Conservation (phyloP, 495 filamentous ascomycete genomes). For the Neurospora sp. region DNA sequence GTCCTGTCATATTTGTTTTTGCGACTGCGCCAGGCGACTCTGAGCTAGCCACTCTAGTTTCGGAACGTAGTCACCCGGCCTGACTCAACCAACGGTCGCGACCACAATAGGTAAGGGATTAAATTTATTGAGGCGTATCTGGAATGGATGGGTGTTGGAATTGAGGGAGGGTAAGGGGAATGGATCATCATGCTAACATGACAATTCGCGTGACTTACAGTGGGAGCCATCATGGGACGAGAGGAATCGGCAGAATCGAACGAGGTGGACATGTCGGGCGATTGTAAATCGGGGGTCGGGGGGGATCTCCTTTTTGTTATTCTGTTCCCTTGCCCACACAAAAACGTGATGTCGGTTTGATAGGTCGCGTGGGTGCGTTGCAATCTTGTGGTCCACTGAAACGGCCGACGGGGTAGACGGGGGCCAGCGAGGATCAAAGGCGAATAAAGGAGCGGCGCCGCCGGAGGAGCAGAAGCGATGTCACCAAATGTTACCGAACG, state of each 20-base stretch:
- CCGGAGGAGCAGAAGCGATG: background rate
- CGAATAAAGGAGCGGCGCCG: background rate
- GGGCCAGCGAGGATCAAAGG: background rate
- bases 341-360: background rate
- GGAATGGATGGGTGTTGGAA: background rate
- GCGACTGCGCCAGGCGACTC: background rate
- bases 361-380: background rate
- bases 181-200: background rate
- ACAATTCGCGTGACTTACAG: constrained; percentile 40
- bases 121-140: background rate
- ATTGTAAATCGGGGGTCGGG: background rate
- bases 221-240: constrained; percentile 67
- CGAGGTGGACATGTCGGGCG: constrained; percentile 49
- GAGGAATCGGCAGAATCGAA: constrained; percentile 67
- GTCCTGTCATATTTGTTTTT: background rate
- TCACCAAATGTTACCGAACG: background rate
- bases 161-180: constrained; percentile 8
- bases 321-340: constrained; percentile 1
- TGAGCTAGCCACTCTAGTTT: background rate
- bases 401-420: background rate
- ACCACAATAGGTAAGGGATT: background rate
- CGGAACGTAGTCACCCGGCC: background rate
- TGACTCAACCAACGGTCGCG: background rate
- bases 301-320: background rate
- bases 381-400: background rate